Conservation (phyloP, 2,329 filamentous ascomycete genomes). For the Colletotrichum zoysiae region DNA sequence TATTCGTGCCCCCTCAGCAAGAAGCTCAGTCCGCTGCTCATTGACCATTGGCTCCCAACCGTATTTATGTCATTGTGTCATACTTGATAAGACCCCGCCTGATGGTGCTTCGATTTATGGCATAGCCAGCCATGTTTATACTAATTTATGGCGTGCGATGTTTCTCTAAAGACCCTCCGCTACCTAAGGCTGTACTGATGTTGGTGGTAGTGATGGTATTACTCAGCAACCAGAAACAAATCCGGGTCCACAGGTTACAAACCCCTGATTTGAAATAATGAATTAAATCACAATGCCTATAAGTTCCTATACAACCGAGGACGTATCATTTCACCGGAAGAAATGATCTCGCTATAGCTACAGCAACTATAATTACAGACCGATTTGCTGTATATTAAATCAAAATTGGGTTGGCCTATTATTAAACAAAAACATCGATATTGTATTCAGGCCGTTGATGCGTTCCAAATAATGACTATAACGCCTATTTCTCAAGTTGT, state of each 20-base stretch:
- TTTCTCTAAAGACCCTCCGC: not conserved
- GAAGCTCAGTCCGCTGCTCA: too few species aligned
- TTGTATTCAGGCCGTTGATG: not conserved
- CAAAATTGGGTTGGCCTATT: not conserved
- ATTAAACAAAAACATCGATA: not conserved
- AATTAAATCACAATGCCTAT: not conserved
- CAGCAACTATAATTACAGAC: not conserved
- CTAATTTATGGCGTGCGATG: too few species aligned
- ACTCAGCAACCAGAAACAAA: not conserved
- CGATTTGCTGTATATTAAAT: not conserved
- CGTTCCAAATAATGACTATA: not conserved
- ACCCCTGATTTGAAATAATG: not conserved
- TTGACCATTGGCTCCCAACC: too few species aligned
- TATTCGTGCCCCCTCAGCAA: too few species aligned
- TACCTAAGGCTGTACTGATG: not conserved
- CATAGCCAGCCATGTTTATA: too few species aligned
- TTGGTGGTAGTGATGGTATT: not conserved
- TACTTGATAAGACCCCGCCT: too few species aligned
- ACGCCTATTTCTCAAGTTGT: not conserved
- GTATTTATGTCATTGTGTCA: too few species aligned
- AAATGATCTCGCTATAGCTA: not conserved
- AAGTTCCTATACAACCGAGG: not conserved
- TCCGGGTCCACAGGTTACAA: not conserved
- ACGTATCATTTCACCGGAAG: not conserved
- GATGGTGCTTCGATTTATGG: too few species aligned